phyloP scores from a whole-genome alignment of 768 basidiomycete genomes.

The Phallus indusiatus region DNA sequence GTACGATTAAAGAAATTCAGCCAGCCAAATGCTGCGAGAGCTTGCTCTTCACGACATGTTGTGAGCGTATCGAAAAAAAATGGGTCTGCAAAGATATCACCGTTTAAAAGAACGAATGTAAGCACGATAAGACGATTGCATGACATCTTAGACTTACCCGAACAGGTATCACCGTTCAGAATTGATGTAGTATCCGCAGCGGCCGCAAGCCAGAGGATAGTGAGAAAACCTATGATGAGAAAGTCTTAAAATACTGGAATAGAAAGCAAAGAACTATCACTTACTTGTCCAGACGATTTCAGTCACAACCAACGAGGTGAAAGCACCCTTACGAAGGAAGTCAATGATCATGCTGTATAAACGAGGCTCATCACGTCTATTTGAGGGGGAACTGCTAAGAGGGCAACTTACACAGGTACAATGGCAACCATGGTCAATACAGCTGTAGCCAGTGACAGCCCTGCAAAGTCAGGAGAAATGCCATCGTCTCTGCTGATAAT shows the following conservation, averaged over 20 bases:
- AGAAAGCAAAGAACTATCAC: slow-evolving; percentile 9
- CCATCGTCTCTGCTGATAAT: slow-evolving; percentile 13
- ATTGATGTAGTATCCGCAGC: slow-evolving; percentile 20
- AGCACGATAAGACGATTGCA: too few species aligned
- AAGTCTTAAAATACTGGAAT: background rate
- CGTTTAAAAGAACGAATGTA: too few species aligned
- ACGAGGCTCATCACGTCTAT: background rate
- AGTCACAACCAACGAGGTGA: slow-evolving; percentile 29
- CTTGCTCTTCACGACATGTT: slow-evolving; percentile 23
- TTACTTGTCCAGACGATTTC: slow-evolving; percentile 31
- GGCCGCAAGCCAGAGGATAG: slow-evolving; percentile 31
- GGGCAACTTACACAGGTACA: slow-evolving; percentile 1
- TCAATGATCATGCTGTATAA: slow-evolving; percentile 26
- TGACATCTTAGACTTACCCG: background rate
- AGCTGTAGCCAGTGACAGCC: slow-evolving; percentile 22
- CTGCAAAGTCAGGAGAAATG: slow-evolving; percentile 16
- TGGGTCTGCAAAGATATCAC: too few species aligned
- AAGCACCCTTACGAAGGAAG: slow-evolving; percentile 24
- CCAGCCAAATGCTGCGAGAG: slow-evolving; percentile 27
- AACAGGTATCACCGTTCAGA: background rate
- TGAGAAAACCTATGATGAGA: slow-evolving; percentile 22
- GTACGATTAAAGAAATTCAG: slow-evolving; percentile 27
- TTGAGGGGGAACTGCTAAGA: slow-evolving; percentile 23
- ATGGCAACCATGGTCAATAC: slow-evolving; percentile 22
- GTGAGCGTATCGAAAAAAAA: too few species aligned